Percentiles rank a stretch among this genome's conserved stretches.
phyloP scores from a whole-genome alignment of 2,329 filamentous ascomycete species.

The Neopestalotiopsis sp. region DNA sequence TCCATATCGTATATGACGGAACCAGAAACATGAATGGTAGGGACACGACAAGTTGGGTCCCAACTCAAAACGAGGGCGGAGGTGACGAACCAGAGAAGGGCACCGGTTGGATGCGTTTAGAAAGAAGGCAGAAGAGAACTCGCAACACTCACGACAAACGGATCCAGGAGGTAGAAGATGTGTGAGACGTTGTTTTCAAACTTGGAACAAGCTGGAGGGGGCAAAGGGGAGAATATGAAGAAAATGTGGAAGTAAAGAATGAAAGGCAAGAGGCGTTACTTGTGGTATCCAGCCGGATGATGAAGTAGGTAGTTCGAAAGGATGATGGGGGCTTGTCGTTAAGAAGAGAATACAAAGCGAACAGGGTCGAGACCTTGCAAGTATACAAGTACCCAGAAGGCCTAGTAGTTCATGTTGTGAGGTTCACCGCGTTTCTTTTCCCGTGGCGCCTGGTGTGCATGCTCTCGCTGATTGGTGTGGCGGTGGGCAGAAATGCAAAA shows the following conservation, averaged over 20 bases:
- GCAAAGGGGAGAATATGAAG: slow-evolving; percentile 23
- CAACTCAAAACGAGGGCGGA: slow-evolving; percentile 17
- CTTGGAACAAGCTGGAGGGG: slow-evolving; percentile 32
- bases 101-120: slow-evolving; percentile 27
- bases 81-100: slow-evolving; percentile 31
- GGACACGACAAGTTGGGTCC: slow-evolving; percentile 7
- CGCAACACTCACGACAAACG: slow-evolving; percentile 32
- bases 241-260: slow-evolving; percentile 19
- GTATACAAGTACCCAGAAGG: slow-evolving; percentile 33
- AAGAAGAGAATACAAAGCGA: slow-evolving; percentile 27
- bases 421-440: slow-evolving; percentile 12
- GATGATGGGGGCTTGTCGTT: slow-evolving; percentile 28
- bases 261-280: slow-evolving; percentile 37
- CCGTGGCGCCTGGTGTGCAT: slow-evolving; percentile 2
- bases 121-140: background rate
- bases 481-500: slow-evolving; percentile 16
- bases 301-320: slow-evolving; percentile 23
- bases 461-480: slow-evolving; percentile 10
- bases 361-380: slow-evolving; percentile 34
- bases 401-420: slow-evolving; percentile 10
- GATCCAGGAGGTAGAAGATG: slow-evolving; percentile 16
- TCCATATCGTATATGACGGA: slow-evolving; percentile 36
- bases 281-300: slow-evolving; percentile 27
- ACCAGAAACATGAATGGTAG: slow-evolving; percentile 26
- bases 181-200: slow-evolving; percentile 40